Percentiles rank a stretch among this genome's conserved stretches.
Evolutionary conservation across 2,329 filamentous ascomycete genomes (phyloP).

Genomic region (Ophiocordyceps robertsii): DNA sequence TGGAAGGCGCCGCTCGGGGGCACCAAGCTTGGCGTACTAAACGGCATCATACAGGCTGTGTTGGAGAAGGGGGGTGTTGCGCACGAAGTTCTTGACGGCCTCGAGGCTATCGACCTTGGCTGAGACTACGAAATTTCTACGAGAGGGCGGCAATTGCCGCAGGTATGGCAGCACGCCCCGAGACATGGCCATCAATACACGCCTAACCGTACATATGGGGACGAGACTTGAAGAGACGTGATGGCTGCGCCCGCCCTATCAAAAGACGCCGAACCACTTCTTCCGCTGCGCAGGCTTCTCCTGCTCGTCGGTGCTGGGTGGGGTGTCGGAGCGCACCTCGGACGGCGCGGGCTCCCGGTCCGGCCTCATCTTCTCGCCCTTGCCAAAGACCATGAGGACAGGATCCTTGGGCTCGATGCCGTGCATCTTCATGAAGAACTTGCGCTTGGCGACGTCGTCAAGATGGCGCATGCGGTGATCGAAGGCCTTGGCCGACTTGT

Average conservation of each 20-base stretch:
- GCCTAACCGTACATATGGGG: too few relatives aligned
- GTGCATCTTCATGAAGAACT: slow-evolving; percentile 74
- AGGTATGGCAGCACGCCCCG: too few relatives aligned
- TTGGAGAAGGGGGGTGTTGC: slow-evolving; percentile 68
- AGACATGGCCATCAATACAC: too few relatives aligned
- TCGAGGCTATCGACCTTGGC: slow-evolving; percentile 61
- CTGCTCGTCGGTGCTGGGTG: slow-evolving; percentile 11
- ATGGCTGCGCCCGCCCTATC: slow-evolving; percentile 8
- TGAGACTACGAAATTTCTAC: slow-evolving; percentile 14
- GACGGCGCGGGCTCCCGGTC: slow-evolving; percentile 19
- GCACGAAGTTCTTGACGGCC: slow-evolving; percentile 70
- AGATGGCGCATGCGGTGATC: slow-evolving; percentile 61
- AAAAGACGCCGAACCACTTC: slow-evolving; percentile 82
- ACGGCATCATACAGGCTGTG: slow-evolving; percentile 63
- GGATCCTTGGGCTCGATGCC: slow-evolving; percentile 55
- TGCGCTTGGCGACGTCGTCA: slow-evolving; percentile 80
- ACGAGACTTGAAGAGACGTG: too few relatives aligned
- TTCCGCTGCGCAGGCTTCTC: slow-evolving; percentile 33
- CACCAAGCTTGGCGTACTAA: slow-evolving; percentile 60
- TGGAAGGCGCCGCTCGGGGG: slow-evolving; percentile 82
- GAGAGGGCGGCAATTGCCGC: not conserved
- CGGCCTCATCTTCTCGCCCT: slow-evolving; percentile 20
- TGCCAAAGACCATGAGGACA: slow-evolving; percentile 32
- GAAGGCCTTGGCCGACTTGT: slow-evolving; percentile 52
- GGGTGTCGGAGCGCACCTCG: slow-evolving; percentile 22